Percentiles rank a stretch among this genome's conserved stretches.
Evolutionary conservation across 1,139 yeast species (phyloP).

Genomic region (Protomyces gravidus): DNA sequence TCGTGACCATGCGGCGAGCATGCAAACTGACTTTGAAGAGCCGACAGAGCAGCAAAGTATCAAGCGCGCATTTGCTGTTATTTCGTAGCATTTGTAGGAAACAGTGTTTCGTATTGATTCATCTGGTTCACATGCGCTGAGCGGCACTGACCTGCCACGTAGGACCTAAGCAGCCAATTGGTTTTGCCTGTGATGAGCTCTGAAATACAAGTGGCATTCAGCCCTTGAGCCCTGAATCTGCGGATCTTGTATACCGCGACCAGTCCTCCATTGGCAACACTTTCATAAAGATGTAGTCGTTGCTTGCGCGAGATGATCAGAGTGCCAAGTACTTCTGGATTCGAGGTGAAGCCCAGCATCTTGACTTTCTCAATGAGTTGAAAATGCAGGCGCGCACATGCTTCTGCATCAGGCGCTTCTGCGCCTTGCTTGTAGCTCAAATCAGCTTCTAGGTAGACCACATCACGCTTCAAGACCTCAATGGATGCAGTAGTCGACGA

Average conservation of each 20-base stretch:
- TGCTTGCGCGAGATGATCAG: slow-evolving; percentile 1
- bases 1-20: slow-evolving; percentile 74
- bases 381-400: slow-evolving; percentile 4
- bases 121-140: slow-evolving; percentile 14
- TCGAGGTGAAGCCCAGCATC: slow-evolving; percentile 4
- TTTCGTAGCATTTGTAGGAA: slow-evolving; percentile 28
- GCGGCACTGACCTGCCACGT: slow-evolving; percentile 19
- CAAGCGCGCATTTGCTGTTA: slow-evolving; percentile 59
- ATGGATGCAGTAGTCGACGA: slow-evolving; percentile 5
- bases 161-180: slow-evolving; percentile 4
- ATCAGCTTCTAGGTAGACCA: neutral
- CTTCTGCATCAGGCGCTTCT: neutral
- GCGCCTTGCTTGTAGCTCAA: slow-evolving; percentile 1
- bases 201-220: neutral
- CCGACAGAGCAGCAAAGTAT: slow-evolving; percentile 53
- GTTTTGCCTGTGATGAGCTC: slow-evolving; percentile 15
- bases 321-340: slow-evolving; percentile 14
- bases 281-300: slow-evolving; percentile 11
- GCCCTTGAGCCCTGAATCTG: neutral
- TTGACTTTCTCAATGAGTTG: slow-evolving; percentile 8
- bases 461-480: slow-evolving; percentile 15
- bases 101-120: slow-evolving; percentile 3
- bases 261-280: slow-evolving; percentile 12
- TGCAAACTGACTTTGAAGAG: slow-evolving; percentile 71
- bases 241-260: slow-evolving; percentile 15